A percentile compares a stretch with the other conserved stretches of the same genome.
These are phyloP conservation scores for Aspergillus fijiensis DNA, from an alignment of 2,329 filamentous ascomycete genomes.

Conservation along the genomic window DNA sequence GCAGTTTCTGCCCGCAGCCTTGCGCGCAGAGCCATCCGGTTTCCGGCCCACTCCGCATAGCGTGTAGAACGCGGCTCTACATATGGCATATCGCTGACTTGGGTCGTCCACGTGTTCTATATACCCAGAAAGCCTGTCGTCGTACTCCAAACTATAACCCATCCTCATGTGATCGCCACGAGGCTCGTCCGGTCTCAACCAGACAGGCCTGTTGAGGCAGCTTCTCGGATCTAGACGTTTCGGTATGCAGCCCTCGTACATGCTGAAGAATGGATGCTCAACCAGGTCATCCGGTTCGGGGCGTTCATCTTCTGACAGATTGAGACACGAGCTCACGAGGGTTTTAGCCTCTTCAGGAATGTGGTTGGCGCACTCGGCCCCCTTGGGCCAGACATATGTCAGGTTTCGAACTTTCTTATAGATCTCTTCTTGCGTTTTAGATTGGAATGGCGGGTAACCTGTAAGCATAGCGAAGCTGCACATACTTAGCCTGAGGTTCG, in stretches of 20 bases:
- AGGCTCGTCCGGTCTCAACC: slow-evolving; percentile 46
- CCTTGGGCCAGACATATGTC: slow-evolving; percentile 52
- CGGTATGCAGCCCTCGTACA: slow-evolving; percentile 50
- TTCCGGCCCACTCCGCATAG: slow-evolving; percentile 48
- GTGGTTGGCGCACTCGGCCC: slow-evolving; percentile 43
- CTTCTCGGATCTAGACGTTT: slow-evolving; percentile 42
- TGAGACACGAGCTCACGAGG: slow-evolving; percentile 49
- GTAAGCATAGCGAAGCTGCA: slow-evolving; percentile 89
- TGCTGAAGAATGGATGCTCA: slow-evolving; percentile 51
- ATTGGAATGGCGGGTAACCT: slow-evolving; percentile 94
- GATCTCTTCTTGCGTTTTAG: slow-evolving; percentile 57
- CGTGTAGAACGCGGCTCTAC: slow-evolving; percentile 44
- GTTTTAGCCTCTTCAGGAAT: slow-evolving; percentile 52
- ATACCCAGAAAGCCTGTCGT: slow-evolving; percentile 38
- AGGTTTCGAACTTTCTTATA: slow-evolving; percentile 51
- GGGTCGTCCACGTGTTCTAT: slow-evolving; percentile 38
- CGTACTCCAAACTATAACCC: slow-evolving; percentile 47
- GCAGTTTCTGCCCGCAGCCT: slow-evolving; percentile 46
- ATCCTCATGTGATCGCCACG: slow-evolving; percentile 46
- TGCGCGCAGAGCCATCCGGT: slow-evolving; percentile 42
- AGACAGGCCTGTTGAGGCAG: slow-evolving; percentile 41
- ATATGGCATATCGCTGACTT: slow-evolving; percentile 39
- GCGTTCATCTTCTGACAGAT: slow-evolving; percentile 48
- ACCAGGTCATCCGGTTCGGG: slow-evolving; percentile 52
- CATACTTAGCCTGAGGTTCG: slow-evolving; percentile 21